Evolutionary conservation across 306 rosid species (phyloP).

Genomic region (Myrica gale): DNA sequence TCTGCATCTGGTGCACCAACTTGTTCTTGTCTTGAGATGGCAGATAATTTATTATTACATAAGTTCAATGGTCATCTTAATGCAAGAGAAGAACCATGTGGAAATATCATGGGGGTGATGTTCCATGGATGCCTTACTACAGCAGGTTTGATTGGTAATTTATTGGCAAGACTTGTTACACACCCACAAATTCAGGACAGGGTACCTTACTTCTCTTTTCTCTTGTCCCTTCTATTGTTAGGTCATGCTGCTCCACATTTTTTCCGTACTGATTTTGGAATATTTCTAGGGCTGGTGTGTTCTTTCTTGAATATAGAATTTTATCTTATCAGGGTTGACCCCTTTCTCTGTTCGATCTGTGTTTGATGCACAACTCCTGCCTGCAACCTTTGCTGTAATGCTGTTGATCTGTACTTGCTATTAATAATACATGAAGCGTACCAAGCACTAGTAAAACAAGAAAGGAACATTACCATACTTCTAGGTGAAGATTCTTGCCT

Average conservation of each 20-base stretch:
- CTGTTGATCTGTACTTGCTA: too few species aligned
- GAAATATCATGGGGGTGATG: constrained; percentile 73
- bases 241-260: background rate
- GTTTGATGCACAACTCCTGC: too few species aligned
- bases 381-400: too few species aligned
- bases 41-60: constrained; percentile 34
- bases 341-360: too few species aligned
- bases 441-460: too few species aligned
- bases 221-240: constrained; percentile 5
- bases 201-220: constrained; percentile 39
- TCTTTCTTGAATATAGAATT: too few species aligned
- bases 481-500: too few species aligned
- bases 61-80: constrained; percentile 36
- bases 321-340: too few species aligned
- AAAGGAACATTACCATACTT: too few species aligned
- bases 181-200: constrained; percentile 66
- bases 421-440: too few species aligned
- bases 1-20: constrained; percentile 32
- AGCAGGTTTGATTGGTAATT: constrained; percentile 51
- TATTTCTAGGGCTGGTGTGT: too few species aligned
- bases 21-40: constrained; percentile 36
- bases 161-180: constrained; percentile 53
- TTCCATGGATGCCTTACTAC: constrained; percentile 78
- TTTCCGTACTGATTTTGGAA: too few species aligned
- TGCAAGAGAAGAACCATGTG: constrained; percentile 54